Conservation (phyloP, 2,329 filamentous ascomycete species). For the Stromatinia cepivora region DNA sequence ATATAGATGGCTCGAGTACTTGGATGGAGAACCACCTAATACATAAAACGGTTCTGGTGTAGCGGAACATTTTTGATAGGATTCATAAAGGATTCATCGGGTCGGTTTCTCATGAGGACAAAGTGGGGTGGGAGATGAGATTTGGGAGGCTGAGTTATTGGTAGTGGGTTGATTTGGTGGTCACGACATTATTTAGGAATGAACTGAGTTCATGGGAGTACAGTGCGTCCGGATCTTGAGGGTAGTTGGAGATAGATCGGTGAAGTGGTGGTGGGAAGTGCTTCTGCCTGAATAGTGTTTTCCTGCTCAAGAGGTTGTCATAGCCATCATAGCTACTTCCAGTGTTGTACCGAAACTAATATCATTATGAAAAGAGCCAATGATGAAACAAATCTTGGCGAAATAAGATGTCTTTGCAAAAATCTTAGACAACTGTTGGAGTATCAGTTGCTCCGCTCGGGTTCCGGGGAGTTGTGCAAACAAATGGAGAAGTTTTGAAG, state of each 20-base stretch:
- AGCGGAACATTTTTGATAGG: background rate
- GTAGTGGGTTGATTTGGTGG: background rate
- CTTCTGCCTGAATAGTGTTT: too few species aligned
- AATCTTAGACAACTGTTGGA: background rate
- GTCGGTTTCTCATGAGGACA: too few species aligned
- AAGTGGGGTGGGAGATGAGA: background rate
- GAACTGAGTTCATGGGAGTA: background rate
- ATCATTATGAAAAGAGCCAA: background rate
- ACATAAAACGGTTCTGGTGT: background rate
- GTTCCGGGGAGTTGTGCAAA: background rate
- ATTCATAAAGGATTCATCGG: background rate
- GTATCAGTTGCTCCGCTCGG: background rate
- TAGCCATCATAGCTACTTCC: background rate
- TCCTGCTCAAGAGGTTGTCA: too few species aligned
- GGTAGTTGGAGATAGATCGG: background rate
- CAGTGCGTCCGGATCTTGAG: background rate
- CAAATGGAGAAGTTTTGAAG: background rate
- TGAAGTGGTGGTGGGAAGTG: background rate
- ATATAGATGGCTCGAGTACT: background rate
- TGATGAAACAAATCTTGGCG: background rate
- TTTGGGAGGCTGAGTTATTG: background rate
- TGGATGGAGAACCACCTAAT: background rate
- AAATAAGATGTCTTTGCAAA: background rate
- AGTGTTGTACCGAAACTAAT: background rate
- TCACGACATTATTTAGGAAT: background rate